Evolutionary conservation across 768 basidiomycete species (phyloP).

Genomic region (Auriscalpium vulgare): DNA sequence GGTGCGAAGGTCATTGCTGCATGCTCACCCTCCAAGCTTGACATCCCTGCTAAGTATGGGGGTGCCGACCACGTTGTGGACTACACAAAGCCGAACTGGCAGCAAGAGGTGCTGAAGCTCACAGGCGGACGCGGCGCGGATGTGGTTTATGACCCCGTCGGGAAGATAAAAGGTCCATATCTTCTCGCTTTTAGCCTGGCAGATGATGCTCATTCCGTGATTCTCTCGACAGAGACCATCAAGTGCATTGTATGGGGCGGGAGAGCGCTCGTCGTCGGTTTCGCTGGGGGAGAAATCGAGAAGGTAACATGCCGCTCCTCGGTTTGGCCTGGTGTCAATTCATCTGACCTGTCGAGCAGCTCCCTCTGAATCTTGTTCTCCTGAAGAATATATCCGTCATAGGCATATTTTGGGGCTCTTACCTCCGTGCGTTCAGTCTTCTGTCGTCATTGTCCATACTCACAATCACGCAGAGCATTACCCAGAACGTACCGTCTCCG

Average conservation of each 20-base stretch:
- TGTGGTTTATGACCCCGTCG: conserved; percentile 83
- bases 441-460: neutral
- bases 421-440: conserved; percentile 42
- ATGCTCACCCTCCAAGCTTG: conserved; percentile 71
- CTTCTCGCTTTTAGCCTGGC: neutral
- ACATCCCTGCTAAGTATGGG: conserved; percentile 65
- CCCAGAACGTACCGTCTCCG: conserved; percentile 47
- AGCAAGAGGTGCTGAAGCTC: conserved; percentile 78
- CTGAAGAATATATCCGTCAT: conserved; percentile 81
- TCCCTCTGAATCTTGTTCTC: conserved; percentile 74
- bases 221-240: conserved; percentile 50
- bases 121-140: conserved; percentile 83
- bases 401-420: conserved; percentile 86
- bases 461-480: conserved; percentile 46
- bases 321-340: neutral
- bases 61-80: conserved; percentile 81
- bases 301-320: conserved; percentile 38
- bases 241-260: conserved; percentile 97
- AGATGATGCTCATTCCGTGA: conserved; percentile 11
- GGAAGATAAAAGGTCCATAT: conserved; percentile 54
- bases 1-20: conserved; percentile 96
- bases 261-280: conserved; percentile 87
- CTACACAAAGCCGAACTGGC: conserved; percentile 77
- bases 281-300: conserved; percentile 79
- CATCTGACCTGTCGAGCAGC: conserved; percentile 32